Conservation (phyloP, 306 rosid genomes). For the Glycine latifolia region DNA sequence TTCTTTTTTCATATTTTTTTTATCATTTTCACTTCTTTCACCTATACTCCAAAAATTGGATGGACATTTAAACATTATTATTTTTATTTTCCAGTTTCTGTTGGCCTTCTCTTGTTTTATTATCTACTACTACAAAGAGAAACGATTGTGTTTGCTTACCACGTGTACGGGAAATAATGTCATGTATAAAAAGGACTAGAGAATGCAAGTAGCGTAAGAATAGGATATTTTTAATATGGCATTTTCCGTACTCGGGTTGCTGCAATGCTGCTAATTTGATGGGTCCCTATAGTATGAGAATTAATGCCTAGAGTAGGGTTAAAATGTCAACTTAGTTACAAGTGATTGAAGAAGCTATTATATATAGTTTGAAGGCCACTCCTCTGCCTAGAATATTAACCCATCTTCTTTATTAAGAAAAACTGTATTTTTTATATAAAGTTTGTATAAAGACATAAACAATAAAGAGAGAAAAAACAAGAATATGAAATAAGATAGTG, state of each 20-base stretch:
- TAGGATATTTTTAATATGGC: background rate
- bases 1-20: no score
- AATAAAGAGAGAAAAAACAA: background rate
- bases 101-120: constrained; percentile 11
- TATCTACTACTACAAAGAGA: constrained; percentile 6
- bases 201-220: background rate
- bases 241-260: background rate
- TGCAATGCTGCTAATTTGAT: background rate
- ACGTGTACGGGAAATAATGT: background rate
- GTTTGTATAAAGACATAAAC: background rate
- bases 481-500: background rate
- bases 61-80: background rate
- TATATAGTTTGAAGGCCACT: background rate
- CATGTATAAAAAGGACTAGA: background rate
- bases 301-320: background rate
- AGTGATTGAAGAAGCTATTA: background rate
- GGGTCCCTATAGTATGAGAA: background rate
- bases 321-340: background rate
- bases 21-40: no score
- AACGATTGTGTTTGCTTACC: background rate
- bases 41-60: background rate
- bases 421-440: background rate
- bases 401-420: background rate
- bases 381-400: background rate
- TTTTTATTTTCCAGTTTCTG: background rate